Evolutionary conservation across 2,329 filamentous ascomycete species (phyloP).

Genomic region (Fusarium clavum): DNA sequence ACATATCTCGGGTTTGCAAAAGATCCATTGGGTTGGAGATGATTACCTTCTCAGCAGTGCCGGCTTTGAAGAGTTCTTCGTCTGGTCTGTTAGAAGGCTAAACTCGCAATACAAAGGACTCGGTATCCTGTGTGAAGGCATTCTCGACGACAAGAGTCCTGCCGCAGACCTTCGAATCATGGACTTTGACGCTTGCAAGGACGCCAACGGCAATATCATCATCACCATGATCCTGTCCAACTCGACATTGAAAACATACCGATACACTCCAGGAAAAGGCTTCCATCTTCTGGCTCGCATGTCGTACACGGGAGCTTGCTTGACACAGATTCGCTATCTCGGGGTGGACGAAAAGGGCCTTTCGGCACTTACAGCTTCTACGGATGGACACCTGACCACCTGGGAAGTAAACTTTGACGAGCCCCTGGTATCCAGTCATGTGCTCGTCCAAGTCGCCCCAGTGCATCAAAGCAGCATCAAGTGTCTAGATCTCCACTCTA

Average conservation of each 20-base stretch:
- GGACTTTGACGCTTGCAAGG: slow-evolving; percentile 72
- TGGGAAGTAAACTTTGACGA: slow-evolving; percentile 45
- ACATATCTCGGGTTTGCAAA: slow-evolving; percentile 87
- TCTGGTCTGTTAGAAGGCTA: slow-evolving; percentile 76
- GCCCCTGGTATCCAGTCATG: slow-evolving; percentile 33
- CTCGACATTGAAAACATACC: slow-evolving; percentile 76
- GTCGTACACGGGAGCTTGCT: slow-evolving; percentile 77
- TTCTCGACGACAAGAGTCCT: slow-evolving; percentile 62
- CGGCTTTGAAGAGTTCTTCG: slow-evolving; percentile 88
- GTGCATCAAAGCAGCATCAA: slow-evolving; percentile 89
- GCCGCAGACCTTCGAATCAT: slow-evolving; percentile 81
- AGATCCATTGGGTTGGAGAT: slow-evolving; percentile 79
- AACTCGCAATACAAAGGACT: slow-evolving; percentile 62
- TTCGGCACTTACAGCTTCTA: slow-evolving; percentile 75
- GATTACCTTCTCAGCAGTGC: slow-evolving; percentile 84
- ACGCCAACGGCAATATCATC: slow-evolving; percentile 56
- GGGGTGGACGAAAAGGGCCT: slow-evolving; percentile 43
- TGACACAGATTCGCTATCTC: slow-evolving; percentile 73
- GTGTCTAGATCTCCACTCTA: slow-evolving; percentile 59
- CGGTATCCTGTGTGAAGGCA: slow-evolving; percentile 68
- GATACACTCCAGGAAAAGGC: slow-evolving; percentile 55
- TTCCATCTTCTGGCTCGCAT: slow-evolving; percentile 66
- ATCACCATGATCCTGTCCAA: slow-evolving; percentile 86
- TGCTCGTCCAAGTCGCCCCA: slow-evolving; percentile 51
- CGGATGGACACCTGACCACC: slow-evolving; percentile 76